These are phyloP conservation scores for Macrophomina pseudophaseolina DNA, from an alignment of 2,329 filamentous ascomycete genomes.

Conservation along the genomic window DNA sequence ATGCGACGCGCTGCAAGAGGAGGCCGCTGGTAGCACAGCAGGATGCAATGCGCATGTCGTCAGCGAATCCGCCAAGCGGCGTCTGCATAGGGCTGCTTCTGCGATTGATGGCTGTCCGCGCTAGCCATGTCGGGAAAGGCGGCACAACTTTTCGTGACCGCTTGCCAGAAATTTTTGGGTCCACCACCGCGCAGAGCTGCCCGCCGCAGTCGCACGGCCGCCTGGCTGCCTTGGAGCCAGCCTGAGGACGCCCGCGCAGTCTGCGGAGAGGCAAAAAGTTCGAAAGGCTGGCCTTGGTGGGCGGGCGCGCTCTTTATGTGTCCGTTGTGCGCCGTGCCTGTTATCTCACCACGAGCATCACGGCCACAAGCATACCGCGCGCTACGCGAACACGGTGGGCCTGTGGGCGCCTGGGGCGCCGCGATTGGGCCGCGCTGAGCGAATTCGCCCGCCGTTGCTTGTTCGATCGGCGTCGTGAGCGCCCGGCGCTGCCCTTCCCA, in stretches of 20 bases:
- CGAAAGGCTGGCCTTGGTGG: constrained; percentile 7
- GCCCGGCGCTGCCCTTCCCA: constrained; percentile 21
- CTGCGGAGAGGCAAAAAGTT: background rate
- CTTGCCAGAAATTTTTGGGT: constrained; percentile 19
- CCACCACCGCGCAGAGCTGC: constrained; percentile 19
- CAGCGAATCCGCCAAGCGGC: constrained; percentile 12
- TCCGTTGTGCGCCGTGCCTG: constrained; percentile 17
- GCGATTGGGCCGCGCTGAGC: constrained; percentile 25
- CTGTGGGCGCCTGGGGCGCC: constrained; percentile 13
- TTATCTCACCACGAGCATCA: constrained; percentile 14
- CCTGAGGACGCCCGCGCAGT: background rate
- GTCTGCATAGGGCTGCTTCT: constrained; percentile 25
- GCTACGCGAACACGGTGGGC: constrained; percentile 22
- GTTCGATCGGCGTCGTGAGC: constrained; percentile 21
- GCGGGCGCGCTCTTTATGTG: constrained; percentile 21
- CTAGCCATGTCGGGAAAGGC: constrained; percentile 23
- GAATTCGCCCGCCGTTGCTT: constrained; percentile 18
- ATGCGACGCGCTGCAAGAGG: background rate
- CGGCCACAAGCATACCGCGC: constrained; percentile 7
- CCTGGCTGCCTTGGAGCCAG: background rate
- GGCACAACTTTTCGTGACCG: constrained; percentile 20
- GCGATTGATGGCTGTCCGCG: constrained; percentile 10
- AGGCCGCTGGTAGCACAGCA: background rate
- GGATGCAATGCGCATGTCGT: background rate
- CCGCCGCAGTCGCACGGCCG: background rate